phyloP scores from a whole-genome alignment of 306 rosid genomes.

The Fragaria vesca region DNA sequence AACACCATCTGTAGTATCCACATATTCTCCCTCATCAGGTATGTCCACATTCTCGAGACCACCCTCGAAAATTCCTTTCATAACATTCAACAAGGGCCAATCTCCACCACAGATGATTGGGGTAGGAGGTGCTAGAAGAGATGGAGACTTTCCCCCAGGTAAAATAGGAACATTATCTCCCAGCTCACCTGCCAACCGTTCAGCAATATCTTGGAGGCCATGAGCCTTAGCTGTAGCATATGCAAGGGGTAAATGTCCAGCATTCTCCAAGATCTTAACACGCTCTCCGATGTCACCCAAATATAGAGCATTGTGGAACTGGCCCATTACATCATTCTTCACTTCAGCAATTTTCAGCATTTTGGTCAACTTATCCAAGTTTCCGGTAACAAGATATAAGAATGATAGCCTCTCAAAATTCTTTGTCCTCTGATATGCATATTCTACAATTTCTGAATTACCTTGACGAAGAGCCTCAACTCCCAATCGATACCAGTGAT shows the following conservation, averaged over 20 bases:
- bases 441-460: constrained; percentile 80
- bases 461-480: constrained; percentile 92
- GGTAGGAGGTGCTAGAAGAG: constrained; percentile 68
- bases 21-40: constrained; percentile 50
- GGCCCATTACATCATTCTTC: constrained; percentile 91
- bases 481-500: constrained; percentile 83
- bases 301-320: constrained; percentile 87
- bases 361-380: constrained; percentile 74
- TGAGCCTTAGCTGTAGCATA: constrained; percentile 66
- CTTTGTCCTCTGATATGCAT: constrained; percentile 88
- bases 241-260: constrained; percentile 81
- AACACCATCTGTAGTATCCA: constrained; percentile 54
- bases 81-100: constrained; percentile 86
- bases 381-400: constrained; percentile 78
- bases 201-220: constrained; percentile 68
- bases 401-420: constrained; percentile 84
- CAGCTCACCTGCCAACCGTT: constrained; percentile 65
- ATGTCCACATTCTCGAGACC: constrained; percentile 50
- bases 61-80: constrained; percentile 74
- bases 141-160: constrained; percentile 56
- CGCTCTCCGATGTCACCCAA: constrained; percentile 74
- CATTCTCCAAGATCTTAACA: constrained; percentile 73
- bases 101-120: constrained; percentile 70
- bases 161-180: constrained; percentile 73
- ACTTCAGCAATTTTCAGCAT: constrained; percentile 91